phyloP scores from a whole-genome alignment of 2,329 filamentous ascomycete genomes.

The Aspergillus awamori region DNA sequence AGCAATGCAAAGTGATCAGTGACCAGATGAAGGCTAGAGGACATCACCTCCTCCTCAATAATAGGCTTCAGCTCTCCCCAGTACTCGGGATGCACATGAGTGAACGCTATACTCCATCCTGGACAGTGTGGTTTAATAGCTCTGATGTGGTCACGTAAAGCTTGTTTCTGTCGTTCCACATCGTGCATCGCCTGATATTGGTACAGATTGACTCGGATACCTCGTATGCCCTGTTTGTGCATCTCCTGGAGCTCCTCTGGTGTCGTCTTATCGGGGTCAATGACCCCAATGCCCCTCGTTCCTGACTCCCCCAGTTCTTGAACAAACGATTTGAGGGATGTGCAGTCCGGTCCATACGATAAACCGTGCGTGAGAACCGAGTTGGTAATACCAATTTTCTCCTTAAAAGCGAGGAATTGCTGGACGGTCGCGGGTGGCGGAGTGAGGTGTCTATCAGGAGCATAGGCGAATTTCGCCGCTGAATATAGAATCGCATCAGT shows the following conservation, averaged over 20 bases:
- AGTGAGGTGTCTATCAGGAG: conserved; percentile 31
- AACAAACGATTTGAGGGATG: conserved; percentile 38
- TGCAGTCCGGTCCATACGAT: conserved; percentile 42
- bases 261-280: conserved; percentile 31
- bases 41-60: conserved; percentile 25
- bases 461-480: conserved; percentile 29
- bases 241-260: conserved; percentile 28
- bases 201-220: conserved; percentile 43
- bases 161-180: conserved; percentile 37
- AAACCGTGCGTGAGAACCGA: conserved; percentile 43
- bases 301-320: conserved; percentile 26
- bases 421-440: conserved; percentile 32
- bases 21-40: conserved; percentile 30
- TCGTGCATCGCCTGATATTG: conserved; percentile 42
- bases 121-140: conserved; percentile 24
- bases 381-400: conserved; percentile 33
- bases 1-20: conserved; percentile 45
- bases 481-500: not conserved
- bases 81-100: conserved; percentile 36
- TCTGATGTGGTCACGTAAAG: conserved; percentile 32
- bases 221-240: conserved; percentile 34
- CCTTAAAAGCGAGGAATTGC: conserved; percentile 30
- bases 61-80: conserved; percentile 30
- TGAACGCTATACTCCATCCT: conserved; percentile 37
- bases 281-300: conserved; percentile 36